Percentiles rank a stretch among this genome's conserved stretches.
Conservation (phyloP, 306 rosid species). For the Casuarina equisetifolia region DNA sequence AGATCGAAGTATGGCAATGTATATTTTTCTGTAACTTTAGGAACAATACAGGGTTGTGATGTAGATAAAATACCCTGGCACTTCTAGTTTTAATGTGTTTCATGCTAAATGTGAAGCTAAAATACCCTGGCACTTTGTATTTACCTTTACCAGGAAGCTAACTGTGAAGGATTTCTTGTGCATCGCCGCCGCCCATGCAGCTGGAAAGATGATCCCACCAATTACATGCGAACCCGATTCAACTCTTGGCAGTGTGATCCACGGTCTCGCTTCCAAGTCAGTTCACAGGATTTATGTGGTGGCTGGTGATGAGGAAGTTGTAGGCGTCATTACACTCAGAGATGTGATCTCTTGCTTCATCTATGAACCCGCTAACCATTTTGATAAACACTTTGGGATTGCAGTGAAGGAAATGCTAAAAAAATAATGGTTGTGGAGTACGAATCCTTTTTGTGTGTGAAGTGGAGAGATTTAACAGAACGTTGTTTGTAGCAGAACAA, state of each 20-base stretch:
- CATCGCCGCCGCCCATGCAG: conserved; percentile 40
- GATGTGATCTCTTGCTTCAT: conserved; percentile 92
- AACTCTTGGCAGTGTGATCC: conserved; percentile 58
- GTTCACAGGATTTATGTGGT: conserved; percentile 79
- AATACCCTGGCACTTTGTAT: neutral
- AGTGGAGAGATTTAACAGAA: conserved; percentile 21
- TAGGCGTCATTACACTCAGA: conserved; percentile 82
- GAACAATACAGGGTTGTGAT: neutral
- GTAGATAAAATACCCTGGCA: neutral
- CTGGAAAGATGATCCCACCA: conserved; percentile 47
- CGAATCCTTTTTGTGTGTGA: neutral
- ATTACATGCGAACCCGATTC: conserved; percentile 72
- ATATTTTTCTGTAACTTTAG: neutral
- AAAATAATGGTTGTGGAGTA: conserved; percentile 32
- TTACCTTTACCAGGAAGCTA: conserved; percentile 58
- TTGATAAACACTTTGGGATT: conserved; percentile 58
- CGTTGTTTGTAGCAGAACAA: conserved; percentile 26
- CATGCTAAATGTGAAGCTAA: conserved; percentile 5
- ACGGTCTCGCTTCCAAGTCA: conserved; percentile 65
- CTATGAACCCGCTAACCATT: conserved; percentile 69
- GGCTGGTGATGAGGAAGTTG: conserved; percentile 45
- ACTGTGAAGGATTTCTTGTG: conserved; percentile 68
- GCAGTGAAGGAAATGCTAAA: conserved; percentile 66
- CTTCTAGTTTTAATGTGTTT: neutral
- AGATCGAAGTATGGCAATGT: no score